Conservation (phyloP, 1,139 yeast genomes). For the Geotrichum candidum region DNA sequence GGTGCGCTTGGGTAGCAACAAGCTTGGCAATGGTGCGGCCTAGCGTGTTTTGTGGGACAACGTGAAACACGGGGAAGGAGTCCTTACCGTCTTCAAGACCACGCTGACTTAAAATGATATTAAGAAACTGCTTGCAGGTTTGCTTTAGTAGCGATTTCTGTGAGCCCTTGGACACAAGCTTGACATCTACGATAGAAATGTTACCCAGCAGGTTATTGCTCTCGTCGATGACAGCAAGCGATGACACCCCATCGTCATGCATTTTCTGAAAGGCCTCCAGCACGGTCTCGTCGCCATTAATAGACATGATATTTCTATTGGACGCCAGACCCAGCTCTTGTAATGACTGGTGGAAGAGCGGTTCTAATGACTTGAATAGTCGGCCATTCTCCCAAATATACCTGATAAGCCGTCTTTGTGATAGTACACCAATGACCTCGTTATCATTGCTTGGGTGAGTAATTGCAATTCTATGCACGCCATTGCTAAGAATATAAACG, state of each 20-base stretch:
- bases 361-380: constrained; percentile 72
- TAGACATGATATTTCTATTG: constrained; percentile 57
- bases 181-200: constrained; percentile 89
- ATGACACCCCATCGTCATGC: constrained; percentile 79
- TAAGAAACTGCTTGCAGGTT: constrained; percentile 79
- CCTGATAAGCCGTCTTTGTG: constrained; percentile 78
- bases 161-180: constrained; percentile 72
- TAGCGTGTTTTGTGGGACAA: constrained; percentile 69
- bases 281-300: constrained; percentile 76
- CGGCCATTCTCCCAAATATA: constrained; percentile 91
- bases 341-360: constrained; percentile 60
- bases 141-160: constrained; percentile 75
- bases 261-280: constrained; percentile 81
- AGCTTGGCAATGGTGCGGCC: constrained; percentile 89
- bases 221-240: constrained; percentile 85
- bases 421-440: constrained; percentile 58
- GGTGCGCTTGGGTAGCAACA: constrained; percentile 89
- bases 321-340: constrained; percentile 67
- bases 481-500: constrained; percentile 80
- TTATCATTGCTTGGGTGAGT: constrained; percentile 45
- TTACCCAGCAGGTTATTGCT: constrained; percentile 75
- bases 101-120: constrained; percentile 77
- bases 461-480: constrained; percentile 89
- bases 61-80: constrained; percentile 93
- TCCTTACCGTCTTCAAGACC: constrained; percentile 94